A percentile compares a stretch with the other conserved stretches of the same genome.
Conservation (phyloP, 73 alveolate genomes). For the Paramecium pentaurelia region DNA sequence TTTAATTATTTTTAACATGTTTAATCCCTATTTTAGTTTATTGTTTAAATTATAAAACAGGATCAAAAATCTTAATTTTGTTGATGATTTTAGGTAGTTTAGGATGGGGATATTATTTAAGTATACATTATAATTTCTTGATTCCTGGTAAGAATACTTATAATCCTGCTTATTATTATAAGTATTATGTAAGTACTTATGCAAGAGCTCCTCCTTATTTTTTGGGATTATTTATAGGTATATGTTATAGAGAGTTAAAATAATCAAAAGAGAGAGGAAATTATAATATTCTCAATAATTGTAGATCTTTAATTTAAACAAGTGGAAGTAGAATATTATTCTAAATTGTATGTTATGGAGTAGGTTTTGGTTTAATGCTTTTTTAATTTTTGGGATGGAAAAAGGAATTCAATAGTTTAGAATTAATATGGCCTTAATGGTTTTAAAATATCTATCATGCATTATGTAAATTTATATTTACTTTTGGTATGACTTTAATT, state of each 20-base stretch:
- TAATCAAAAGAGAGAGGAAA: background rate
- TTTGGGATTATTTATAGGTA: background rate
- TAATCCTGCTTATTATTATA: background rate
- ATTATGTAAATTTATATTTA: background rate
- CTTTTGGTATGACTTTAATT: background rate
- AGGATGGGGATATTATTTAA: background rate
- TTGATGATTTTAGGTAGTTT: background rate
- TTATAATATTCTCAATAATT: background rate
- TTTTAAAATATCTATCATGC: background rate
- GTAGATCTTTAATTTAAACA: background rate
- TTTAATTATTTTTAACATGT: slow-evolving; percentile 6
- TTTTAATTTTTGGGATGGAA: background rate
- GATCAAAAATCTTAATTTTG: background rate
- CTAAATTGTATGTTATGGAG: background rate
- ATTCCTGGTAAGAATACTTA: background rate
- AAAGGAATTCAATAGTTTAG: background rate
- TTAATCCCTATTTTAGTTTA: background rate
- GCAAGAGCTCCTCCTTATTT: slow-evolving; percentile 33
- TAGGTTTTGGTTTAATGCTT: background rate
- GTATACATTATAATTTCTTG: background rate
- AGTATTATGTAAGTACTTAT: background rate
- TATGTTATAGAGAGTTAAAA: background rate
- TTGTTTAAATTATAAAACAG: background rate
- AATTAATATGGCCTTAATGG: slow-evolving; percentile 20
- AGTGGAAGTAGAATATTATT: background rate